phyloP scores from a whole-genome alignment of 306 rosid species.

The Quillaja saponaria region DNA sequence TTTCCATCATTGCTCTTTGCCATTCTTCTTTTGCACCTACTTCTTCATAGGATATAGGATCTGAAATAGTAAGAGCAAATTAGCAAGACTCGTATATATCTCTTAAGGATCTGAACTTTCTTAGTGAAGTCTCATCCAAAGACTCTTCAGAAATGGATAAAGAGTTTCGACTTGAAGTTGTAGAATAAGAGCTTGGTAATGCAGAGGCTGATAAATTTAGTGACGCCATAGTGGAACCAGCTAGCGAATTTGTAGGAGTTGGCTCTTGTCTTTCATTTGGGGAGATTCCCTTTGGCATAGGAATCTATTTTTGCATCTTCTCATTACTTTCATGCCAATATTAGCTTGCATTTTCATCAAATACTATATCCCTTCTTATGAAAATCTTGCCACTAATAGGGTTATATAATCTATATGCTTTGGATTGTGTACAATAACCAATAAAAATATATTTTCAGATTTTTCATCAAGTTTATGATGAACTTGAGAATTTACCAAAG shows the following conservation, averaged over 20 bases:
- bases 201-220: background rate
- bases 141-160: background rate
- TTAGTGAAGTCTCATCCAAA: conserved; percentile 5
- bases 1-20: conserved; percentile 6
- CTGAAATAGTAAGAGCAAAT: background rate
- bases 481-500: background rate
- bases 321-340: background rate
- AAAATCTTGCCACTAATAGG: background rate
- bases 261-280: background rate
- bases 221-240: background rate
- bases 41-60: conserved; percentile 3
- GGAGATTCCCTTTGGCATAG: background rate
- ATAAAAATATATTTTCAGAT: background rate
- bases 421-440: conserved; percentile 1
- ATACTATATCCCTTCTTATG: background rate
- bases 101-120: background rate
- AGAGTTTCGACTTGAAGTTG: background rate
- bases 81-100: conserved; percentile 8
- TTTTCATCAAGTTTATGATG: background rate
- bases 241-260: background rate
- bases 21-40: conserved; percentile 4
- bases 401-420: conserved; percentile 11
- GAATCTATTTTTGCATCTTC: background rate
- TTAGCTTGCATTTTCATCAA: background rate
- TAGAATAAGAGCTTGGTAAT: background rate